Conservation (phyloP, 169 alveolate genomes). For the Perkinsus olseni region DNA sequence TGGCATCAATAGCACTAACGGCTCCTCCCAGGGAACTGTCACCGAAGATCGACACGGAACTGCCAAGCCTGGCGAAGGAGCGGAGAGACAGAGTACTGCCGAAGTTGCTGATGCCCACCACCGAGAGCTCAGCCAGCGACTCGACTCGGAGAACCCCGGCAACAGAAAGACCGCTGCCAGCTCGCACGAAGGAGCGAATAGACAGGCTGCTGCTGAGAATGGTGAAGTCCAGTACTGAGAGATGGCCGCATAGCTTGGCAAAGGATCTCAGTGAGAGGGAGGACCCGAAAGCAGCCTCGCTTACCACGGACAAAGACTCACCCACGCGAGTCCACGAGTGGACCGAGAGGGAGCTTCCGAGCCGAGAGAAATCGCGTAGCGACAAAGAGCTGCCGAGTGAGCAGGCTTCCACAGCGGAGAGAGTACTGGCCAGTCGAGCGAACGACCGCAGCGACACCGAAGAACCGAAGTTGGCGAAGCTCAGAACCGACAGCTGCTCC, state of each 20-base stretch:
- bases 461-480: constrained; percentile 16
- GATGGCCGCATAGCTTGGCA: neutral
- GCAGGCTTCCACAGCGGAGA: constrained; percentile 8
- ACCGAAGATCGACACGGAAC: constrained; percentile 17
- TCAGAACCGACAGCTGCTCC: constrained; percentile 5
- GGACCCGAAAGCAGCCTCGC: constrained; percentile 3
- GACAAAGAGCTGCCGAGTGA: constrained; percentile 13
- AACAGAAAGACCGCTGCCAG: neutral
- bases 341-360: neutral
- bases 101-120: neutral
- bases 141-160: neutral
- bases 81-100: constrained; percentile 2
- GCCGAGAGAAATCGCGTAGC: constrained; percentile 12
- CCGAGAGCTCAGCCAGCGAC: neutral
- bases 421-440: constrained; percentile 8
- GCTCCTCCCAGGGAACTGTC: neutral
- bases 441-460: constrained; percentile 13
- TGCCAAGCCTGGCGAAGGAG: constrained; percentile 7
- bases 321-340: constrained; percentile 13
- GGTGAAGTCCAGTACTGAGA: neutral
- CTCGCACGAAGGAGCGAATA: neutral
- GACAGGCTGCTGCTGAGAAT: neutral
- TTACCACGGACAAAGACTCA: neutral
- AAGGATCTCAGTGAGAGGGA: neutral
- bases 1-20: neutral